Conservation (phyloP, 768 basidiomycete species). For the Boletus vinaceobasis region DNA sequence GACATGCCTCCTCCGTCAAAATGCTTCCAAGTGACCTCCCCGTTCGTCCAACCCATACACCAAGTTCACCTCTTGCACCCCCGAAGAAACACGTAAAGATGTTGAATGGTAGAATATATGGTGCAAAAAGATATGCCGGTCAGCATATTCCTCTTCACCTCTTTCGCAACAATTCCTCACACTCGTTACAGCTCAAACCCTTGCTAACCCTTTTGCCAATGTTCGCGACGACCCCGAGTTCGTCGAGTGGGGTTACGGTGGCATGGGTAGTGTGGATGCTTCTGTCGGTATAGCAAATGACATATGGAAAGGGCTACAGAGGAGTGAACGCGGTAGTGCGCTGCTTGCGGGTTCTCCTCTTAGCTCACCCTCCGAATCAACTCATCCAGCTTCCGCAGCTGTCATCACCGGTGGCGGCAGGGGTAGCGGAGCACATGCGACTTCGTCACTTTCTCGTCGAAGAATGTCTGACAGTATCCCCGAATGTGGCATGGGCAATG, state of each 20-base stretch:
- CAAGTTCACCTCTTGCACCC: not conserved
- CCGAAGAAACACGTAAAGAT: conserved; percentile 48
- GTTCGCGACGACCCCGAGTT: conserved; percentile 71
- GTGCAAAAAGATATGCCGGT: conserved; percentile 38
- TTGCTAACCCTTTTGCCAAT: conserved; percentile 60
- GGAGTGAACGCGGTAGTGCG: conserved; percentile 25
- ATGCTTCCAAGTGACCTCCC: not conserved
- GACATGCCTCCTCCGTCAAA: conserved; percentile 19
- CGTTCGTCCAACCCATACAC: conserved; percentile 10
- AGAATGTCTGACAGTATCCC: conserved; percentile 15
- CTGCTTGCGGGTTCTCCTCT: conserved; percentile 16
- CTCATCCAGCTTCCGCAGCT: conserved; percentile 29
- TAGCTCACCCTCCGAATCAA: not conserved
- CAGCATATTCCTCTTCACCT: not conserved
- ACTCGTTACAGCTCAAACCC: conserved; percentile 24
- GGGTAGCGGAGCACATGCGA: conserved; percentile 12
- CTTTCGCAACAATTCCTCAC: not conserved
- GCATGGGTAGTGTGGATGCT: conserved; percentile 61
- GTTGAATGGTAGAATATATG: conserved; percentile 87
- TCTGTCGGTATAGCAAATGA: conserved; percentile 28
- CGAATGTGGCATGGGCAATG: conserved; percentile 30
- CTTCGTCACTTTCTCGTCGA: conserved; percentile 11
- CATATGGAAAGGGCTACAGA: conserved; percentile 27
- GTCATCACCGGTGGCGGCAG: conserved; percentile 16
- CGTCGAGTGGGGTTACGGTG: conserved; percentile 90